phyloP scores from a whole-genome alignment of 192 early-diverging fungal genomes.

The Irineochytrium annulatum region DNA sequence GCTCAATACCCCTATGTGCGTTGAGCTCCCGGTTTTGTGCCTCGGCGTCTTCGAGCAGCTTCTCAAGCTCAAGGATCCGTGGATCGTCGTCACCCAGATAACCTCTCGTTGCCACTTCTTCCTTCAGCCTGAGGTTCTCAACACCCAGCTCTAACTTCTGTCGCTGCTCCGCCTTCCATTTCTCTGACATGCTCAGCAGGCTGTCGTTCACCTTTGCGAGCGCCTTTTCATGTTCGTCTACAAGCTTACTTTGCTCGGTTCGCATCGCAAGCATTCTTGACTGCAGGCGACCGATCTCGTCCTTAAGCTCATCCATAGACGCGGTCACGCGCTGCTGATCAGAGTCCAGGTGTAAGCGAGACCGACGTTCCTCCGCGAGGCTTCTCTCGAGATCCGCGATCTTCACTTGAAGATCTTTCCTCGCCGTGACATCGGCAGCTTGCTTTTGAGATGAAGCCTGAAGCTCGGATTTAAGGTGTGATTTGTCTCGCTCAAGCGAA shows the following conservation, averaged over 20 bases:
- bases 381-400: background rate
- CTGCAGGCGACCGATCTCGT: background rate
- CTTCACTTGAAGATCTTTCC: background rate
- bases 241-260: background rate
- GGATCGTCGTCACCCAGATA: background rate
- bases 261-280: background rate
- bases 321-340: background rate
- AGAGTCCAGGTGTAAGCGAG: background rate
- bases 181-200: background rate
- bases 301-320: background rate
- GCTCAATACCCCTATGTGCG: slow-evolving; percentile 6
- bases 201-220: background rate
- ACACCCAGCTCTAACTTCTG: background rate
- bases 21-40: slow-evolving; percentile 7
- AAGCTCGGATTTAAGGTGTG: background rate
- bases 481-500: background rate
- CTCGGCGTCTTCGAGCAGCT: background rate
- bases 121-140: background rate
- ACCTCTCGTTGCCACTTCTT: background rate
- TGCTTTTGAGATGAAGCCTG: background rate
- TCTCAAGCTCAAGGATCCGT: background rate
- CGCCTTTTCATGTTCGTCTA: background rate
- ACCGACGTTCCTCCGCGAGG: background rate
- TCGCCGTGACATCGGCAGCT: background rate
- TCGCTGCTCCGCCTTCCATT: background rate